Conservation (phyloP, 2,329 filamentous ascomycete species). For the Cytospora piceae region DNA sequence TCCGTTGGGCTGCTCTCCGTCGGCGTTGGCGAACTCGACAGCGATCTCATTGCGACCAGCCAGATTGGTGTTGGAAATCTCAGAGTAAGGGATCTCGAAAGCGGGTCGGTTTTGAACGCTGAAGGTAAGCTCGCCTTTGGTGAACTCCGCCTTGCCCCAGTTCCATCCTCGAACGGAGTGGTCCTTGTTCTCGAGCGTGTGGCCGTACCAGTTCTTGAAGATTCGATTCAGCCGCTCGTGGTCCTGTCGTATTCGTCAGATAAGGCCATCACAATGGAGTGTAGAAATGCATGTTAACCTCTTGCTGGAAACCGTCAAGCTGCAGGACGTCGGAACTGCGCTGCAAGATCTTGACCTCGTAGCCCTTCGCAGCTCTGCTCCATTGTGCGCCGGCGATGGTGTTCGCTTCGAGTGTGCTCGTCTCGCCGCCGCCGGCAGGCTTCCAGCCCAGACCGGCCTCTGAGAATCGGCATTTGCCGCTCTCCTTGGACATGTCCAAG, state of each 20-base stretch:
- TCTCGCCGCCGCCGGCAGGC: constrained; percentile 81
- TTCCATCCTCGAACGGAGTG: constrained; percentile 97
- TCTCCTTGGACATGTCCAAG: constrained; percentile 90
- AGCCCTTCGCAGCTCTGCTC: constrained; percentile 91
- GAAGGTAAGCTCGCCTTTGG: constrained; percentile 92
- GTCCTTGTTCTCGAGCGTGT: constrained; percentile 88
- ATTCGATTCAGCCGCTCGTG: constrained; percentile 87
- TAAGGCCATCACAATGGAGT: neutral
- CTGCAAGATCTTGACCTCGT: constrained; percentile 89
- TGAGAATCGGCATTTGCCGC: constrained; percentile 91
- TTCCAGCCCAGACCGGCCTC: constrained; percentile 97
- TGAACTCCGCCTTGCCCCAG: constrained; percentile 98
- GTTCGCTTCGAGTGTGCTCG: constrained; percentile 87
- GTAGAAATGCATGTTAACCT: constrained; percentile 53
- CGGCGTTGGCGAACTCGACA: constrained; percentile 85
- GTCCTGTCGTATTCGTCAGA: constrained; percentile 59
- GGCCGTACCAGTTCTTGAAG: constrained; percentile 98
- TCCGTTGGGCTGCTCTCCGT: constrained; percentile 73
- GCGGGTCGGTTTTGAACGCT: constrained; percentile 96
- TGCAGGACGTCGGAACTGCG: constrained; percentile 86
- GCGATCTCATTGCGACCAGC: constrained; percentile 98
- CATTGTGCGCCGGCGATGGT: constrained; percentile 89
- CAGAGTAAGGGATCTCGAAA: constrained; percentile 95
- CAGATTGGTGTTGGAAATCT: constrained; percentile 96
- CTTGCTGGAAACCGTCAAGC: constrained; percentile 91